Evolutionary conservation across 306 rosid genomes (phyloP).

Genomic region (Cucurbita pepo): DNA sequence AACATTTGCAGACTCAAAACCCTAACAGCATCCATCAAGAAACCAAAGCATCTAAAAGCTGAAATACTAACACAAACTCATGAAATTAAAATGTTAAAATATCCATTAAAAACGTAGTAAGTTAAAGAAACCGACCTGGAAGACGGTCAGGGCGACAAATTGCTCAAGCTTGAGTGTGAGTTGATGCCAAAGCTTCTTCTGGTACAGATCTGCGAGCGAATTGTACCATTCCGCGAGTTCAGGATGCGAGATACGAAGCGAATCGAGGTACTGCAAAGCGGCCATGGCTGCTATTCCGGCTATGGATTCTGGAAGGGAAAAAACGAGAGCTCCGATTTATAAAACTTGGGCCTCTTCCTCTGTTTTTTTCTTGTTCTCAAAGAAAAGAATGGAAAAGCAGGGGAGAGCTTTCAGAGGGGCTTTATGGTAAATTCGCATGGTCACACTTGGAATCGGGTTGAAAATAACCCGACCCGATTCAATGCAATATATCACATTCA

Average conservation of each 20-base stretch:
- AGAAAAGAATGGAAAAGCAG: conserved; percentile 24
- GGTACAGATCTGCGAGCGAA: conserved; percentile 93
- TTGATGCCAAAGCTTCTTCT: conserved; percentile 99
- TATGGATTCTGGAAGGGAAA: conserved; percentile 1
- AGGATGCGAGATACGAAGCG: conserved; percentile 75
- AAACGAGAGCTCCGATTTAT: conserved; percentile 13
- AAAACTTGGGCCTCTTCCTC: not conserved
- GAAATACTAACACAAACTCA: not conserved
- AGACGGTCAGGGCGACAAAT: conserved; percentile 78
- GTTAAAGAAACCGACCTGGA: conserved; percentile 41
- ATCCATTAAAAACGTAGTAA: not conserved
- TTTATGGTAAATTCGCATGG: not conserved
- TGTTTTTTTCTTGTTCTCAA: conserved; percentile 30
- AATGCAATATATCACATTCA: not conserved
- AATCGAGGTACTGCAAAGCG: conserved; percentile 85
- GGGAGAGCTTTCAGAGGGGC: not conserved
- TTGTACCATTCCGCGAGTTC: conserved; percentile 87
- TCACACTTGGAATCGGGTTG: not conserved
- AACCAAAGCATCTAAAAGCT: not conserved
- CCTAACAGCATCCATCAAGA: conserved; percentile 21
- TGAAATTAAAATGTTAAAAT: not conserved
- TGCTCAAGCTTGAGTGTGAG: conserved; percentile 97
- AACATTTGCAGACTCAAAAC: conserved; percentile 21
- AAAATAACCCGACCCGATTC: not conserved
- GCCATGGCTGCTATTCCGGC: conserved; percentile 38